A percentile compares a stretch with the other conserved stretches of the same genome.
These are phyloP conservation scores for Rubia occidens DNA, from an alignment of 305 asterid species.

Conservation along the genomic window DNA sequence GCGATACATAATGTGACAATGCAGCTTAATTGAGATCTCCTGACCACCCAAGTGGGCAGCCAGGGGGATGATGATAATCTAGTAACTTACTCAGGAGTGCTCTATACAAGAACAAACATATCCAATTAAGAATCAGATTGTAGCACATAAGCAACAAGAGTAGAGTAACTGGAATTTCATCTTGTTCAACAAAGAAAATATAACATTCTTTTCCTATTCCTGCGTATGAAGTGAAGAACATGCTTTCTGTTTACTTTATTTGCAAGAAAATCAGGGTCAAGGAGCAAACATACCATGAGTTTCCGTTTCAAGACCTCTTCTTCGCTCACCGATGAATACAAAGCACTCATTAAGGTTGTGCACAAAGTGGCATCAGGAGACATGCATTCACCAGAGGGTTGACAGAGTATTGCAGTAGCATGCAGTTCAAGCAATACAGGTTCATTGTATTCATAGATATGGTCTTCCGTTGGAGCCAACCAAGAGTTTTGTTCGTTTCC, in stretches of 20 bases:
- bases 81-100: background rate
- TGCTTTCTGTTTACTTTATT: background rate
- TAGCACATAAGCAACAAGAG: background rate
- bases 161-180: conserved; percentile 1
- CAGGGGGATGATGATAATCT: too few species aligned
- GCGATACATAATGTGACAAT: background rate
- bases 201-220: background rate
- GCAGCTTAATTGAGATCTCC: background rate
- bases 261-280: conserved; percentile 1
- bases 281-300: conserved; percentile 49
- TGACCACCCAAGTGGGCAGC: background rate
- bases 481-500: conserved; percentile 60
- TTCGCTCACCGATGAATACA: conserved; percentile 70
- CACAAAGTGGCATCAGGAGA: conserved; percentile 83
- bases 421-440: conserved; percentile 75
- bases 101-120: background rate
- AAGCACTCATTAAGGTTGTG: conserved; percentile 74
- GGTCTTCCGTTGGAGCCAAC: conserved; percentile 82
- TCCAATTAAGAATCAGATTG: background rate
- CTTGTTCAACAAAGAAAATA: background rate
- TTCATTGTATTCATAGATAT: conserved; percentile 42
- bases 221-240: background rate
- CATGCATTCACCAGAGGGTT: conserved; percentile 87
- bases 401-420: conserved; percentile 71
- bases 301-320: conserved; percentile 70